Percentiles rank a stretch among this genome's conserved stretches.
phyloP scores from a whole-genome alignment of 257 asterid species.

The Solanum pinnatisectum region DNA sequence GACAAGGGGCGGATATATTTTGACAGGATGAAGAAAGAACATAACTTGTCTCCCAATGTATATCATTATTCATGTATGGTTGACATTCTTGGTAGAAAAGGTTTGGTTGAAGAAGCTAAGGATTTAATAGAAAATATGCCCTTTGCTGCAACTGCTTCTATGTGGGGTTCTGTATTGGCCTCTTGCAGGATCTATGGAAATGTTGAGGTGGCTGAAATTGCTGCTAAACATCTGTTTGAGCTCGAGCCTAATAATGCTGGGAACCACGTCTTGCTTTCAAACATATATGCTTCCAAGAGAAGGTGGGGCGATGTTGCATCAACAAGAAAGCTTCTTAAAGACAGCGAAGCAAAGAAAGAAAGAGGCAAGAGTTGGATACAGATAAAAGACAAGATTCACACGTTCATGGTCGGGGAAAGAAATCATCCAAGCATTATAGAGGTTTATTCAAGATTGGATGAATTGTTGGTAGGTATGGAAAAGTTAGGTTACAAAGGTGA shows the following conservation, averaged over 20 bases:
- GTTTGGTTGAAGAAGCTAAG: slow-evolving; percentile 63
- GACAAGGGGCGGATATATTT: slow-evolving; percentile 67
- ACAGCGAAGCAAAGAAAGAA: slow-evolving; percentile 67
- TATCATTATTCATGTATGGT: slow-evolving; percentile 83
- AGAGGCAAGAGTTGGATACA: slow-evolving; percentile 94
- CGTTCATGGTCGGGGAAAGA: slow-evolving; percentile 77
- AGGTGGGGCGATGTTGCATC: slow-evolving; percentile 76
- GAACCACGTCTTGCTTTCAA: slow-evolving; percentile 73
- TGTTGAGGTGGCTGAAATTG: slow-evolving; percentile 69
- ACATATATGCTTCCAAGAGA: slow-evolving; percentile 65
- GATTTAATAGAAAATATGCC: slow-evolving; percentile 65
- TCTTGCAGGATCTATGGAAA: slow-evolving; percentile 62
- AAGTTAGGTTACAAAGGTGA: slow-evolving; percentile 54
- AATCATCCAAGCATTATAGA: slow-evolving; percentile 53
- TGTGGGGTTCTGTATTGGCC: slow-evolving; percentile 91
- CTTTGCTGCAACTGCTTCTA: slow-evolving; percentile 67
- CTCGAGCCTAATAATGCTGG: slow-evolving; percentile 86
- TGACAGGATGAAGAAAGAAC: slow-evolving; percentile 53
- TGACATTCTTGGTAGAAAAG: slow-evolving; percentile 71
- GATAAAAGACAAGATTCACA: slow-evolving; percentile 54
- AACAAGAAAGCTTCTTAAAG: slow-evolving; percentile 61
- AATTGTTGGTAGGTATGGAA: slow-evolving; percentile 50
- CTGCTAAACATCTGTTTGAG: slow-evolving; percentile 60
- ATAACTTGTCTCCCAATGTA: slow-evolving; percentile 42
- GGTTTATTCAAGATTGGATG: slow-evolving; percentile 51